Evolutionary conservation across 106 monocot species (phyloP), one percentile per base, ranked within the genome.

Genomic region (Apostasia ramifera): DNA sequence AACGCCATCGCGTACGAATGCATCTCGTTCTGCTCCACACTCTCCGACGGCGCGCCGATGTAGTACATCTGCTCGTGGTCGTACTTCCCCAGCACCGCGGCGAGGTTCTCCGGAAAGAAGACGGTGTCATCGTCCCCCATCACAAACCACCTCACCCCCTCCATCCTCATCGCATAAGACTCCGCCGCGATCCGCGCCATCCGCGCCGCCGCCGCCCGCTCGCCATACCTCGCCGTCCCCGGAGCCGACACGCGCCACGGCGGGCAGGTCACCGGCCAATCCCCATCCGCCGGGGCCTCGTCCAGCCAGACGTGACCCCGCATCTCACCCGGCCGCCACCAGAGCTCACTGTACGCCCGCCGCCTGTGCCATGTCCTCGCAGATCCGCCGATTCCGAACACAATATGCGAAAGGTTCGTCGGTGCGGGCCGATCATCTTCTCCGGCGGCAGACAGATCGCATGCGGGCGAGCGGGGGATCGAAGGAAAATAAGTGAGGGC

Each of bases 41-140:
- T 91, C 83, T 95, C 94, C 70, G 91, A 88, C 48, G 70, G 47
- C 50, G 79, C 85, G 11, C 91, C 88, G 44, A 93, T 51, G 76
- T 89, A 95, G 47, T 78, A 91, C 85, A 86, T 80, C 79, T 88
- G 72, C 55, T 72, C 14, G 77, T 91, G 88, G 59, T 91, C 88
- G 79, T 95, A 95, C 68, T 79, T 88, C 37, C 63, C 72, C 73
- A 95, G 77, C 64, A 88, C 80, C 40, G 67, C 74, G 56, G 76
- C 81, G 48, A 95, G 75, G 53, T 95, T 95, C 75, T 91, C 88
- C 55, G 72, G 26, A 72, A 95, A 83, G 78, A 95, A 95, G 44
- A 95, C 86, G 50, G 91, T 95, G 83, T 95, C 91, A 71, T 95
- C 91, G 74, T 95, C 91, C 10, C 94, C 88, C 88, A 95, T 91